Evolutionary conservation across 768 basidiomycete species (phyloP).

Genomic region (Russula dissimulans): DNA sequence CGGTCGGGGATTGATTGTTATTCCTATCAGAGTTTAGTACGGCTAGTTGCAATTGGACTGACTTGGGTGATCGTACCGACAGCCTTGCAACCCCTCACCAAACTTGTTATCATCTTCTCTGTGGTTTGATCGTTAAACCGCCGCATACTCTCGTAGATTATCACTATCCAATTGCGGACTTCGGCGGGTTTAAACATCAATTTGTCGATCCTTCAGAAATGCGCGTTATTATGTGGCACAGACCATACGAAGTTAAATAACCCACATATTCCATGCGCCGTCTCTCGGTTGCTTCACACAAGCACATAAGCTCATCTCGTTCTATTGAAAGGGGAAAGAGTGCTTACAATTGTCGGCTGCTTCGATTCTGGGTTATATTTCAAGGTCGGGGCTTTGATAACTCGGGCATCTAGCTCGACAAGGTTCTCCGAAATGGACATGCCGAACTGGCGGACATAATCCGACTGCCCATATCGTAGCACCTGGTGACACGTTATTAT

Average conservation of each 20-base stretch:
- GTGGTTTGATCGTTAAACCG: conserved; percentile 42
- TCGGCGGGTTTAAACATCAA: conserved; percentile 47
- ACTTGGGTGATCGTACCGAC: conserved; percentile 43
- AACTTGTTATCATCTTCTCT: conserved; percentile 44
- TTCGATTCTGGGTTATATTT: conserved; percentile 51
- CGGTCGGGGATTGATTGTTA: conserved; percentile 37
- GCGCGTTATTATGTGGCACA: background rate
- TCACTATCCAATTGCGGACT: conserved; percentile 52
- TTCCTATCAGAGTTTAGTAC: conserved; percentile 37
- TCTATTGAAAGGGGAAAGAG: background rate
- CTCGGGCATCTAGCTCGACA: conserved; percentile 47
- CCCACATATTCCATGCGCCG: conserved; percentile 73
- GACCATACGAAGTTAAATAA: background rate
- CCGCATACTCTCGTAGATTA: conserved; percentile 51
- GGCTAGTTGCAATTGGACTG: background rate
- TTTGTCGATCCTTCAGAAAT: conserved; percentile 50
- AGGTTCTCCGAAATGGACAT: conserved; percentile 50
- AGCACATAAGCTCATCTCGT: background rate
- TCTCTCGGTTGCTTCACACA: conserved; percentile 43
- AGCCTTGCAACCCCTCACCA: conserved; percentile 38
- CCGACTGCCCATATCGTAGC: conserved; percentile 33
- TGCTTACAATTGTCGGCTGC: conserved; percentile 48
- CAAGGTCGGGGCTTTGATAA: conserved; percentile 53
- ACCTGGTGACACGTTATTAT: conserved; percentile 33
- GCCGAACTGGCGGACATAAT: conserved; percentile 61